Base-by-base conservation (phyloP, 345 rosid species). In the Arabis alpina region DNA sequence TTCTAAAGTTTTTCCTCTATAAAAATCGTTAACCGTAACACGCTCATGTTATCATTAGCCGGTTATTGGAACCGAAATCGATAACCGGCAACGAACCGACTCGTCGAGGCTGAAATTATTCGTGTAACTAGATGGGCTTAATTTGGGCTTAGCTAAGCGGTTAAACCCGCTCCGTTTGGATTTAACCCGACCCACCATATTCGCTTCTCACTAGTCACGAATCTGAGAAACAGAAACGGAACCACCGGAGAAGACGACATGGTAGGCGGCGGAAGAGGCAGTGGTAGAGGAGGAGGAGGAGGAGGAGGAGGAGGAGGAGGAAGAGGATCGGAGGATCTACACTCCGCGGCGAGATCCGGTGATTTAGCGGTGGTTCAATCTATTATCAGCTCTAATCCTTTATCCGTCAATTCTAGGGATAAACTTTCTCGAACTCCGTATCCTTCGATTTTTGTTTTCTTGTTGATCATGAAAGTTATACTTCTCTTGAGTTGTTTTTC, bases 371-470 rank as follows among this genome's bases (percentile, higher is more conserved):
- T 83, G 2, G 84, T 89, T 64, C 85, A 79, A 71, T 54, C 82
- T 10, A 84, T 86, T 15, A 81, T 94, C 71, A 73, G 75, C 54
- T 78, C 91, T 8, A 87, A 87, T 58, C 93, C 96, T 44, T 70
- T 89, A 74, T 82, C 83, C 7, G 73, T 89, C 64, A 91, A 91
- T 75, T 81, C 92, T 51, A 84, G 98, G 81, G 99, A 94, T 89
- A 94, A 86, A 80, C 99, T 88, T 81, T 91, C 97, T 34, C 83
- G 98, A 14, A 94, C 97, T 63, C 96, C 99, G 97, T 91, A 93
- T 85, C 95, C 95, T 81, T 19, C 23, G 23, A 19, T 19, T 19
- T 19, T 19, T 19, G 23, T 19, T 19, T 19, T 19, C 23, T 19
- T 19, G 23, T 19, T 19, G 23, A 19, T 19, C 23, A 19, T 19